These are phyloP conservation scores for Ascochyta pisi DNA, from an alignment of 2,329 filamentous ascomycete species.

Conservation along the genomic window DNA sequence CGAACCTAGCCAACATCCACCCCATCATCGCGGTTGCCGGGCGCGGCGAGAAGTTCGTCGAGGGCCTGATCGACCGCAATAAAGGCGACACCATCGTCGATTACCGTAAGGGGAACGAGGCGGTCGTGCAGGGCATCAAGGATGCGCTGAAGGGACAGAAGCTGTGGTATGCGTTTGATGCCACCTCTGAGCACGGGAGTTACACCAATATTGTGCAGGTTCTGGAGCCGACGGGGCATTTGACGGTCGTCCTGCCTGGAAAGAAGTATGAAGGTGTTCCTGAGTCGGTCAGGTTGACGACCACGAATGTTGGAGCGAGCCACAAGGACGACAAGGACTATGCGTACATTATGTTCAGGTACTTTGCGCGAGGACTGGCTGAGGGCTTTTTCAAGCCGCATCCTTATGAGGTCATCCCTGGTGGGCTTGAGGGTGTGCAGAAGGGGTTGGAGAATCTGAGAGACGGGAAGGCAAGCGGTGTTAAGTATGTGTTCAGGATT, in stretches of 20 bases:
- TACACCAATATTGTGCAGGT: conserved; percentile 50
- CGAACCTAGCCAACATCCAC: conserved; percentile 48
- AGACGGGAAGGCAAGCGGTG: conserved; percentile 66
- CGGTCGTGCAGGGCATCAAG: conserved; percentile 49
- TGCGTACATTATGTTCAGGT: conserved; percentile 54
- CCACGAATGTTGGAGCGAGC: conserved; percentile 48
- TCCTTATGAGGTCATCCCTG: conserved; percentile 60
- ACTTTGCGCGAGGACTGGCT: conserved; percentile 55
- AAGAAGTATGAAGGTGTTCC: conserved; percentile 54
- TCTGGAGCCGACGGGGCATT: conserved; percentile 42
- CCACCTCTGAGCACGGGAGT: conserved; percentile 60
- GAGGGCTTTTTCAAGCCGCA: conserved; percentile 61
- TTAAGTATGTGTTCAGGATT: conserved; percentile 69
- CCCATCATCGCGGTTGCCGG: conserved; percentile 54
- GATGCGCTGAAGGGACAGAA: conserved; percentile 54
- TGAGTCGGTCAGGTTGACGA: conserved; percentile 44
- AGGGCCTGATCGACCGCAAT: conserved; percentile 46
- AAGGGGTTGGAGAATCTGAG: conserved; percentile 62
- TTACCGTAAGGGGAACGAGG: conserved; percentile 62
- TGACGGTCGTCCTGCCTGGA: conserved; percentile 52
- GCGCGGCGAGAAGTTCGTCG: conserved; percentile 46
- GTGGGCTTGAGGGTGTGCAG: conserved; percentile 63
- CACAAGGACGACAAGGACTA: conserved; percentile 50
- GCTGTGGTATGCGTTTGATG: conserved; percentile 63
- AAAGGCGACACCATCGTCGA: conserved; percentile 57